A percentile compares a stretch with the other conserved stretches of the same genome.
phyloP scores from a whole-genome alignment of 164 flowering plant genomes.

The Warburgia ugandensis region DNA sequence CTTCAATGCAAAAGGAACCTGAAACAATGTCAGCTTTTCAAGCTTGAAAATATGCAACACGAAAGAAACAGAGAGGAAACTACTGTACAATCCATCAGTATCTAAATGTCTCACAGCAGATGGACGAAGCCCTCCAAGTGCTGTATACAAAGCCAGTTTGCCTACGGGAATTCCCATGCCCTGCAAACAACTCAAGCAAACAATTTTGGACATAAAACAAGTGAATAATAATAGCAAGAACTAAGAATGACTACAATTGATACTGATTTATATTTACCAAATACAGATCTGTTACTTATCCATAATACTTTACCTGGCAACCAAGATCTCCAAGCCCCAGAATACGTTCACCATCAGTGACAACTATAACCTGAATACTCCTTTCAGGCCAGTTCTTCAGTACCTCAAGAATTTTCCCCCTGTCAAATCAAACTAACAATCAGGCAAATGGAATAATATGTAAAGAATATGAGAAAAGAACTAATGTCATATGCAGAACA shows the following conservation, averaged over 20 bases:
- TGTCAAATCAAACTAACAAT: slow-evolving; percentile 12
- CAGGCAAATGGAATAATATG: not conserved
- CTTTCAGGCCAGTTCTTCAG: slow-evolving; percentile 91
- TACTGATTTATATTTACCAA: too few relatives aligned
- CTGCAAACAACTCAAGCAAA: slow-evolving; percentile 40
- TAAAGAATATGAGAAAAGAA: not conserved
- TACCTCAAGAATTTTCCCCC: slow-evolving; percentile 85
- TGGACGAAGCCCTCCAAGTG: slow-evolving; percentile 90
- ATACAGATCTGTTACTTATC: too few relatives aligned
- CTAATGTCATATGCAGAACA: too few relatives aligned
- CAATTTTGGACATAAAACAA: too few relatives aligned
- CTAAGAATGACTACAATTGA: too few relatives aligned
- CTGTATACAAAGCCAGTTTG: slow-evolving; percentile 73
- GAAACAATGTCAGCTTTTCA: too few relatives aligned
- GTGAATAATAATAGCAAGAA: too few relatives aligned
- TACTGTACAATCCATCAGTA: not conserved
- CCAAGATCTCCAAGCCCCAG: slow-evolving; percentile 87
- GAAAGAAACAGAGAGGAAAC: too few relatives aligned
- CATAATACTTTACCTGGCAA: slow-evolving; percentile 70
- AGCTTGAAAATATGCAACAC: too few relatives aligned
- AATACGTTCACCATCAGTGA: slow-evolving; percentile 84
- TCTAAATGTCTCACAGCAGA: slow-evolving; percentile 58
- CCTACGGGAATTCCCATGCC: slow-evolving; percentile 99
- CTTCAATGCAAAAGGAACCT: not conserved
- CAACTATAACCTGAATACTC: slow-evolving; percentile 79